Percentiles rank a stretch among this genome's conserved stretches.
phyloP scores from a whole-genome alignment of 2,329 filamentous ascomycete genomes.

The Xylariaceae sp. region DNA sequence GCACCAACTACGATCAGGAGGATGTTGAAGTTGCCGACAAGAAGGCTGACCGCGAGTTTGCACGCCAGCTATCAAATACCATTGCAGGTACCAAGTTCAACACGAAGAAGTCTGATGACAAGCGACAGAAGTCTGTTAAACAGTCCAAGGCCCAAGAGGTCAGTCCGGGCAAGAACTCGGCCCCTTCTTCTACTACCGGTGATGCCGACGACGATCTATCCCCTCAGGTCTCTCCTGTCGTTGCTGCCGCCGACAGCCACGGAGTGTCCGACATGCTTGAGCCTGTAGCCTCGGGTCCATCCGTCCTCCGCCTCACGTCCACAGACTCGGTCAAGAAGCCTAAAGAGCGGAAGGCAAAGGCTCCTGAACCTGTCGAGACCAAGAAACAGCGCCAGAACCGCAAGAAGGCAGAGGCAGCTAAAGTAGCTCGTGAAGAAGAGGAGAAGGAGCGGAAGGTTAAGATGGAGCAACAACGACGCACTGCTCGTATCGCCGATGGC shows the following conservation, averaged over 20 bases:
- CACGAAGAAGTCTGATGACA: constrained; percentile 63
- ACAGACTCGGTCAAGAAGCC: constrained; percentile 68
- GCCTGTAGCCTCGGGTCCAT: constrained; percentile 69
- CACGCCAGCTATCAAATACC: constrained; percentile 72
- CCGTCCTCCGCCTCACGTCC: constrained; percentile 79
- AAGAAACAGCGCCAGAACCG: constrained; percentile 97
- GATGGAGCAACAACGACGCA: constrained; percentile 82
- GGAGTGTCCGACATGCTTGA: constrained; percentile 95
- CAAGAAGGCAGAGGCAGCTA: constrained; percentile 84
- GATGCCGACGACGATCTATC: constrained; percentile 86
- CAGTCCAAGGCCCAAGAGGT: constrained; percentile 67
- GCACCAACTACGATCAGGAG: constrained; percentile 48
- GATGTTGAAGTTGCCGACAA: constrained; percentile 69
- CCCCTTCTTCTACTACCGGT: constrained; percentile 73
- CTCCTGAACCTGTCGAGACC: constrained; percentile 73
- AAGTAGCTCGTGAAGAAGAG: constrained; percentile 74
- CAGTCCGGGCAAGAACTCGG: constrained; percentile 57
- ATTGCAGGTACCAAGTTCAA: constrained; percentile 72
- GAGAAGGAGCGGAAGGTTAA: constrained; percentile 79
- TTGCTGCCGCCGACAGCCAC: constrained; percentile 62
- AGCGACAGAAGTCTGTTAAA: constrained; percentile 73
- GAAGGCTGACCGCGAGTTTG: constrained; percentile 68
- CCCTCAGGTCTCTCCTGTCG: constrained; percentile 69
- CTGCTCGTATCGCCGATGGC: constrained; percentile 82
- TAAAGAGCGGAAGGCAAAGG: constrained; percentile 67